These are phyloP conservation scores for Saccharum hybrid DNA, from an alignment of 202 grass and related monocot species.

Conservation along the genomic window DNA sequence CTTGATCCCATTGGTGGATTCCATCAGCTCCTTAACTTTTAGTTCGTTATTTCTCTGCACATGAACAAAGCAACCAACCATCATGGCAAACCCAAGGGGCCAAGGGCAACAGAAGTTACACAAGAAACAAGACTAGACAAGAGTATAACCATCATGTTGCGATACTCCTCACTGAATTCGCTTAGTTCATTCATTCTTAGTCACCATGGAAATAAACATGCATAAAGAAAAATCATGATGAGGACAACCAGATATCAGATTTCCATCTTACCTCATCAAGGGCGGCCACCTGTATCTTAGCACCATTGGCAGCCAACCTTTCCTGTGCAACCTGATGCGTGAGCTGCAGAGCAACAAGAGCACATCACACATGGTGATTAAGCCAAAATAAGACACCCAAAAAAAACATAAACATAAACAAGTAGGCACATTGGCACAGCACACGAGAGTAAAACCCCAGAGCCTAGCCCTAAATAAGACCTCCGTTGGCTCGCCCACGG, in stretches of 20 bases:
- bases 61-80: not conserved
- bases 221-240: slow-evolving; percentile 7
- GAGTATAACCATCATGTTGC: not conserved
- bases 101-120: slow-evolving; percentile 2
- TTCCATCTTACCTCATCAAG: slow-evolving; percentile 8
- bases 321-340: not conserved
- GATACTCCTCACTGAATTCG: not conserved
- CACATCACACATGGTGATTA: not conserved
- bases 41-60: slow-evolving; percentile 8
- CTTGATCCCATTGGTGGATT: slow-evolving; percentile 73
- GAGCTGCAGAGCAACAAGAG: not conserved
- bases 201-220: not conserved
- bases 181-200: not conserved
- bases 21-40: slow-evolving; percentile 62
- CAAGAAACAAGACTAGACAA: not conserved
- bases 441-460: not conserved
- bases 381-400: not conserved
- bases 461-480: too few species aligned
- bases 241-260: not conserved
- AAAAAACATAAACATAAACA: not conserved
- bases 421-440: not conserved
- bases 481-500: too few species aligned
- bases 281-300: too few species aligned
- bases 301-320: too few species aligned
- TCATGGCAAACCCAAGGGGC: slow-evolving; percentile 3